Percentiles rank a stretch among this genome's conserved stretches.
Evolutionary conservation across 2,329 filamentous ascomycete genomes (phyloP).

Genomic region (Blastomyces silverae): DNA sequence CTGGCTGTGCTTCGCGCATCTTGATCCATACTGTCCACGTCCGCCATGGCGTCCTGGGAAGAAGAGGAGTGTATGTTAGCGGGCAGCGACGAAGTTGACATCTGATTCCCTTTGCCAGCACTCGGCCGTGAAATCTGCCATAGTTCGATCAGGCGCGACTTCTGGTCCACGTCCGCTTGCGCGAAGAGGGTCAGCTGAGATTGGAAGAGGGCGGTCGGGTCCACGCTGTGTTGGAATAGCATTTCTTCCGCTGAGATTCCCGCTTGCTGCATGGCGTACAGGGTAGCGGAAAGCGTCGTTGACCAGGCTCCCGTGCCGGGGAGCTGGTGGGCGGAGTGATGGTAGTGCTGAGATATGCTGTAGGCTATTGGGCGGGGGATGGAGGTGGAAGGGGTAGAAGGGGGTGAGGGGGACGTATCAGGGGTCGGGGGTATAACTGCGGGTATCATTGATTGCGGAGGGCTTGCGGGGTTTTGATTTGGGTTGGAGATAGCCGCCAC

Average conservation of each 20-base stretch:
- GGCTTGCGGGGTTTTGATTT: constrained; percentile 12
- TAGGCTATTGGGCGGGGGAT: constrained; percentile 53
- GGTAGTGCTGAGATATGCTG: constrained; percentile 74
- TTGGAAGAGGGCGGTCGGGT: constrained; percentile 61
- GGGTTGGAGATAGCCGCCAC: constrained; percentile 41
- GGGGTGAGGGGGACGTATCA: constrained; percentile 18
- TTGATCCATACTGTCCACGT: constrained; percentile 24
- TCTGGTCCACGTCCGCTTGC: constrained; percentile 64
- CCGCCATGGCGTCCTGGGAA: constrained; percentile 30
- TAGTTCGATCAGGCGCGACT: constrained; percentile 68
- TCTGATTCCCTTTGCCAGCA: constrained; percentile 44
- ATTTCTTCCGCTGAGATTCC: constrained; percentile 47
- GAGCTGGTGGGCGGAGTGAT: constrained; percentile 64
- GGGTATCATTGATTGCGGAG: constrained; percentile 21
- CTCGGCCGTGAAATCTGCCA: constrained; percentile 75
- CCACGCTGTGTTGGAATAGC: constrained; percentile 60
- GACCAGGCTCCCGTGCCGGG: constrained; percentile 36
- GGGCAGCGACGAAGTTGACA: neutral
- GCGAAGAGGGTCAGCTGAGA: constrained; percentile 74
- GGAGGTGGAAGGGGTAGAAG: constrained; percentile 28
- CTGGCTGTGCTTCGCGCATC: constrained; percentile 17
- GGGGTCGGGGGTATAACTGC: constrained; percentile 29
- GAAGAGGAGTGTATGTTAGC: neutral
- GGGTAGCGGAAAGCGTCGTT: constrained; percentile 48
- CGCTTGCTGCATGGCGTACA: constrained; percentile 44